Base-by-base conservation (phyloP, 192 early-diverging fungal species). In the Phycomyces blakesleeanus region DNA sequence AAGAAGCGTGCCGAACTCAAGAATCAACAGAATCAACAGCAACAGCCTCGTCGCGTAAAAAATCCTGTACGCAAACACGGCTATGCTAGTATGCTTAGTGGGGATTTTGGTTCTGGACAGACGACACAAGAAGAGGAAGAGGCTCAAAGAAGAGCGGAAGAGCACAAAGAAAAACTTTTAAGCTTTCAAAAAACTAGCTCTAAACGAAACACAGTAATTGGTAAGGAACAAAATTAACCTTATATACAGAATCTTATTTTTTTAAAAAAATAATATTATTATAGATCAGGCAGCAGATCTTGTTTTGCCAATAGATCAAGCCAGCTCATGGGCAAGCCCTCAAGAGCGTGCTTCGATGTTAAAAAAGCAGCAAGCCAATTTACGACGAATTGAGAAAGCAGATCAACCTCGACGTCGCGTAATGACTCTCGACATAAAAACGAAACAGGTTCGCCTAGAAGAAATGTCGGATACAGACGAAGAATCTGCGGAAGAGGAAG, bases 251-350 rank as follows among this genome's bases (percentile, higher is more conserved):
- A 77, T 53, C 77, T 73, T 16, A 79, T 75, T 64, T 77, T 79
- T 0, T n/a, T n/a, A n/a, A n/a, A 60, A 73, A 50, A 63, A 79
- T 49, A 74, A 53, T 53, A 74, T 34, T 22, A 65, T 77, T 49
- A 77, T 77, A 72, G 82, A 83, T 63, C 76, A 81, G 69, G 79
- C 79, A 0, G 69, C 79, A 4, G 82, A 83, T 50, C 81, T 79
- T 66, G 69, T 71, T n/a, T 58, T 83, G 5, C 82, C 82, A 42
- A 74, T 73, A 2, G 82, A 83, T 71, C 73, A 80, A 5, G 59
- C 72, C 18, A 83, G 79, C 25, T 59, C 73, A 10, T 83, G 82
- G 82, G 21, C 78, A 26, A 73, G 74, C 2, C 63, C 76, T 38
- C 73, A 83, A 51, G 82, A 83, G 44, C 54, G 75, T 39, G 71